A percentile compares a stretch with the other conserved stretches of the same genome.
Evolutionary conservation across 2,329 filamentous ascomycete species (phyloP).

Genomic region (Alternaria brassicae): DNA sequence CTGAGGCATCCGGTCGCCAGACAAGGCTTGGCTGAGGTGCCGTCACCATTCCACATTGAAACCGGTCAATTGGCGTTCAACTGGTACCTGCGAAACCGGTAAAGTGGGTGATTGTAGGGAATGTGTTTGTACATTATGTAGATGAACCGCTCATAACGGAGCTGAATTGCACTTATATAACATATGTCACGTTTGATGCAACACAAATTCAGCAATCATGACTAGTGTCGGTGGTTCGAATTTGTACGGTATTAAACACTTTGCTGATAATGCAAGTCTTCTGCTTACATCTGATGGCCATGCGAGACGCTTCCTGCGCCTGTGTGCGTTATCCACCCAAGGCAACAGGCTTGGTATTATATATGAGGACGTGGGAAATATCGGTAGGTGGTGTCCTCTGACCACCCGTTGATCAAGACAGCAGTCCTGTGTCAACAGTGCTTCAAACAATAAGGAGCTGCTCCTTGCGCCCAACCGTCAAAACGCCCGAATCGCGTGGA

Average conservation of each 20-base stretch:
- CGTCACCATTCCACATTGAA: conserved; percentile 76
- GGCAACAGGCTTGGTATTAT: not conserved
- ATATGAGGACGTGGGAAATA: conserved; percentile 13
- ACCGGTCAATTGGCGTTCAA: conserved; percentile 85
- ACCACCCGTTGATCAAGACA: conserved; percentile 1
- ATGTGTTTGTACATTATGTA: conserved; percentile 16
- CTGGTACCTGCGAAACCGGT: conserved; percentile 90
- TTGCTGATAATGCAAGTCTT: not conserved
- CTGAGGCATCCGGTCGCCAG: conserved; percentile 91
- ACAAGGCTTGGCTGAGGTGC: conserved; percentile 74
- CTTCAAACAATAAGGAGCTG: not conserved
- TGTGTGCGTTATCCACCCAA: not conserved
- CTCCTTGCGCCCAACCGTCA: not conserved
- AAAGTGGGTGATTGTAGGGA: conserved; percentile 36
- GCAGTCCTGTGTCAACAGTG: not conserved
- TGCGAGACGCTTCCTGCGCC: not conserved
- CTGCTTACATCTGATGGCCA: not conserved
- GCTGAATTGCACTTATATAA: conserved; percentile 8
- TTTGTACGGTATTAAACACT: not conserved
- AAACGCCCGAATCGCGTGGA: not conserved
- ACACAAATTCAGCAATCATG: not conserved
- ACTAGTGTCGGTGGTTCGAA: not conserved
- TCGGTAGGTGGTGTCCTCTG: conserved; percentile 14
- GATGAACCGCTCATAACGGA: not conserved
- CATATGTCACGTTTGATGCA: not conserved